Percentiles rank a stretch among this genome's conserved stretches.
Evolutionary conservation across 495 filamentous ascomycete genomes (phyloP).

Genomic region (Letharia lupina): DNA sequence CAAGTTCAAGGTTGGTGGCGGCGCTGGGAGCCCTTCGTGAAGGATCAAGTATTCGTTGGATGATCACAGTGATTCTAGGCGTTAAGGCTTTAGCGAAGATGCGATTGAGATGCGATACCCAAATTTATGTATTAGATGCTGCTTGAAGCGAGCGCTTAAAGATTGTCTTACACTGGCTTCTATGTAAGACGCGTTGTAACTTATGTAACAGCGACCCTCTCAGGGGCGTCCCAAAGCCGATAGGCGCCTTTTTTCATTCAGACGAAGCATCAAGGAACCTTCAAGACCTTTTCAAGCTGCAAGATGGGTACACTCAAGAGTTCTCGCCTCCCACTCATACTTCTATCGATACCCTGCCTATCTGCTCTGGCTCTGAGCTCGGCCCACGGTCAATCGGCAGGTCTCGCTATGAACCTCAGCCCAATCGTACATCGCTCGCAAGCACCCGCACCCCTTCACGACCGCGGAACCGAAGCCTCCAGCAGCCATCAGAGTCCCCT

Average conservation of each 20-base stretch:
- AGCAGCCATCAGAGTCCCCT: not conserved
- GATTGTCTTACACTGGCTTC: too few relatives aligned
- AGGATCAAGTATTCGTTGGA: not conserved
- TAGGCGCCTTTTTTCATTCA: not conserved
- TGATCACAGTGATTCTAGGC: not conserved
- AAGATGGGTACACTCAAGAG: not conserved
- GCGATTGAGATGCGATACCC: not conserved
- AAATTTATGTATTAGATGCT: not conserved
- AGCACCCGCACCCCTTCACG: not conserved
- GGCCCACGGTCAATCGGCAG: not conserved
- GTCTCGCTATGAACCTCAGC: not conserved
- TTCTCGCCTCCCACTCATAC: not conserved
- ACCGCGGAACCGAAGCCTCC: not conserved
- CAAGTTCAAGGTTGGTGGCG: conserved; percentile 7
- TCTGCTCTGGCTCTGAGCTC: not conserved
- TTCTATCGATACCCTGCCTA: not conserved
- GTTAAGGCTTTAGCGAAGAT: not conserved
- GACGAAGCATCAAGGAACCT: not conserved
- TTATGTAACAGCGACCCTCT: not conserved
- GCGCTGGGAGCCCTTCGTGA: conserved; percentile 1
- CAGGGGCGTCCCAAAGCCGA: not conserved
- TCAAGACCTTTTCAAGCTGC: not conserved
- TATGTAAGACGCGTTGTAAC: too few relatives aligned
- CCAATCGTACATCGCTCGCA: not conserved
- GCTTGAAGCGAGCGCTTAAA: not conserved